These are phyloP conservation scores for Nicotiana tabacum DNA, from an alignment of 257 asterid genomes.

Conservation along the genomic window DNA sequence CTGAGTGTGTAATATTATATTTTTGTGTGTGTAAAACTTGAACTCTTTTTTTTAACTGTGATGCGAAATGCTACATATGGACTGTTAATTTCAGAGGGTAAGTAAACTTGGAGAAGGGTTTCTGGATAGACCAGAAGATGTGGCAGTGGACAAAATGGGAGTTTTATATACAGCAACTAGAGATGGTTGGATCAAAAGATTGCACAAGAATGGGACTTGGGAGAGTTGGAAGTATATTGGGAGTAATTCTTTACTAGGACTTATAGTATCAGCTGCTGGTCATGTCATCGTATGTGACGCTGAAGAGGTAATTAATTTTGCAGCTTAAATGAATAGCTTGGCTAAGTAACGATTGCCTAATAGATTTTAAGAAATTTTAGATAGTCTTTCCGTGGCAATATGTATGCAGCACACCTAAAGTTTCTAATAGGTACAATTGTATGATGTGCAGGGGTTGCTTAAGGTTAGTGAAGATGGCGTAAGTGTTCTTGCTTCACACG, in stretches of 20 bases:
- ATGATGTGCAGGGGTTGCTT: slow-evolving; percentile 46
- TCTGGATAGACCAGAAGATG: slow-evolving; percentile 50
- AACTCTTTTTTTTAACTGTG: too few species aligned
- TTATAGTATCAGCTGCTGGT: slow-evolving; percentile 41
- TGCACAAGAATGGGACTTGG: slow-evolving; percentile 56
- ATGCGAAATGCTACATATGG: background rate
- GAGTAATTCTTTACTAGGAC: slow-evolving; percentile 33
- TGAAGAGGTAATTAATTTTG: slow-evolving; percentile 26
- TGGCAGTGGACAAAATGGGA: slow-evolving; percentile 42
- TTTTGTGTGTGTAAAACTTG: too few species aligned
- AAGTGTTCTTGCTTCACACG: slow-evolving; percentile 43
- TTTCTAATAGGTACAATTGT: background rate
- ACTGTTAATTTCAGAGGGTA: slow-evolving; percentile 31
- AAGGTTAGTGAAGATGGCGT: slow-evolving; percentile 57
- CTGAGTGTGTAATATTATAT: too few species aligned
- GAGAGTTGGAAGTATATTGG: slow-evolving; percentile 41
- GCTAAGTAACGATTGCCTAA: background rate
- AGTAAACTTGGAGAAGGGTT: slow-evolving; percentile 60
- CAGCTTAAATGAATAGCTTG: background rate
- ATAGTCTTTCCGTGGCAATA: background rate
- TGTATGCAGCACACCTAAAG: background rate
- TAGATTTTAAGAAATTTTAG: background rate
- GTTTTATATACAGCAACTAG: slow-evolving; percentile 52
- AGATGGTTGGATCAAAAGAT: slow-evolving; percentile 58
- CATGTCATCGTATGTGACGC: slow-evolving; percentile 47